Conservation (phyloP, 768 basidiomycete species). For the Gautieria morchelliformis region DNA sequence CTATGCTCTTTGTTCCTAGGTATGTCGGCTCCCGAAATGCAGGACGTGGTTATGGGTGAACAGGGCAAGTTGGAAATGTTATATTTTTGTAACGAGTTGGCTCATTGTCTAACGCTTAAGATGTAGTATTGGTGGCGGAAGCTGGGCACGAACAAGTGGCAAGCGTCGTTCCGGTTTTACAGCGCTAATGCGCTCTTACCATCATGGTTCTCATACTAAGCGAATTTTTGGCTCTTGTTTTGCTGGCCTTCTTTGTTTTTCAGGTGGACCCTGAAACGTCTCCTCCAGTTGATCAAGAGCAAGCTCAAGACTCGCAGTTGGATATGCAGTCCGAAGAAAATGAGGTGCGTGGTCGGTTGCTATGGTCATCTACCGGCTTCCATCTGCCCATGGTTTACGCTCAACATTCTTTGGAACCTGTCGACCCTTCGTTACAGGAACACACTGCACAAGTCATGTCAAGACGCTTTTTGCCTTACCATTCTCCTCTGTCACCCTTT, state of each 20-base stretch:
- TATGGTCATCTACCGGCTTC: background rate
- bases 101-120: background rate
- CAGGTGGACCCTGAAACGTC: background rate
- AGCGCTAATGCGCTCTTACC: conserved; percentile 7
- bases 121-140: background rate
- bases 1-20: background rate
- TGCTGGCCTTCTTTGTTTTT: conserved; percentile 8
- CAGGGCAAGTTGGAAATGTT: background rate
- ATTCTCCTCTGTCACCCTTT: conserved; percentile 3
- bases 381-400: background rate
- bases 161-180: conserved; percentile 10
- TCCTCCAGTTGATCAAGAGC: background rate
- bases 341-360: conserved; percentile 6
- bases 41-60: background rate
- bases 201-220: conserved; percentile 7
- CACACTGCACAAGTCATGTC: background rate
- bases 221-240: conserved; percentile 6
- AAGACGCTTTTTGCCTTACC: conserved; percentile 1
- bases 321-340: background rate
- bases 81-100: background rate
- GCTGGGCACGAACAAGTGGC: conserved; percentile 10
- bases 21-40: background rate
- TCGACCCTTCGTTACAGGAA: conserved; percentile 4
- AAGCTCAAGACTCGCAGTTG: background rate
- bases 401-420: background rate